phyloP scores from a whole-genome alignment of 1,139 yeast genomes.

The Scheffersomyces lignicola region DNA sequence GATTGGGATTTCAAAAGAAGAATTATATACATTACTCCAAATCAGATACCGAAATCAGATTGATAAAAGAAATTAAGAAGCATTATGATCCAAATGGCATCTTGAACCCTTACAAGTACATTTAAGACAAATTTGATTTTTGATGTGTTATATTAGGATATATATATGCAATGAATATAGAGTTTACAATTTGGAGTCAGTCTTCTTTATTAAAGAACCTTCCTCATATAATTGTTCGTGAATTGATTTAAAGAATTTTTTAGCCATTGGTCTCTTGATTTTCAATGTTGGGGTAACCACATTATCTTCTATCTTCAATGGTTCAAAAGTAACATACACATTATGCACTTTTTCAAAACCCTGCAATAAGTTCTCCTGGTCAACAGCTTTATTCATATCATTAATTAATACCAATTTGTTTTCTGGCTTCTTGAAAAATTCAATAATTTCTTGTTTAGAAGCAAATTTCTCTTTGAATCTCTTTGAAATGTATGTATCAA shows the following conservation, averaged over 20 bases:
- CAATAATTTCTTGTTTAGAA: constrained; percentile 24
- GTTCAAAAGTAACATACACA: constrained; percentile 58
- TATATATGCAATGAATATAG: neutral
- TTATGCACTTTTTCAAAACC: constrained; percentile 71
- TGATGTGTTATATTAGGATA: neutral
- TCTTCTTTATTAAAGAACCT: constrained; percentile 35
- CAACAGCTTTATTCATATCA: constrained; percentile 26
- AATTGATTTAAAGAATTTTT: constrained; percentile 47
- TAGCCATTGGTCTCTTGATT: constrained; percentile 63
- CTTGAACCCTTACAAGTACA: constrained; percentile 89
- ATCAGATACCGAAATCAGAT: constrained; percentile 60
- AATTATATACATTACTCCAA: constrained; percentile 84
- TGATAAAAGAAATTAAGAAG: constrained; percentile 76
- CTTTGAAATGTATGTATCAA: constrained; percentile 17
- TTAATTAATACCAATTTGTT: constrained; percentile 27
- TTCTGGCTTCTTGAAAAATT: constrained; percentile 27
- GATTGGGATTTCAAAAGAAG: constrained; percentile 93
- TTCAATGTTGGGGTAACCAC: constrained; percentile 77
- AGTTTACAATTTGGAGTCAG: neutral
- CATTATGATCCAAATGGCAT: constrained; percentile 88
- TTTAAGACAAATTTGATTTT: constrained; percentile 23
- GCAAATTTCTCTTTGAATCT: constrained; percentile 17
- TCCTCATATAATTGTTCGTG: constrained; percentile 60
- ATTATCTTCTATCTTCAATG: constrained; percentile 62
- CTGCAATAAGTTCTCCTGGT: constrained; percentile 21